Conservation (phyloP, 1,284 basidiomycete genomes). For the Uromyces viciae-fabae region DNA sequence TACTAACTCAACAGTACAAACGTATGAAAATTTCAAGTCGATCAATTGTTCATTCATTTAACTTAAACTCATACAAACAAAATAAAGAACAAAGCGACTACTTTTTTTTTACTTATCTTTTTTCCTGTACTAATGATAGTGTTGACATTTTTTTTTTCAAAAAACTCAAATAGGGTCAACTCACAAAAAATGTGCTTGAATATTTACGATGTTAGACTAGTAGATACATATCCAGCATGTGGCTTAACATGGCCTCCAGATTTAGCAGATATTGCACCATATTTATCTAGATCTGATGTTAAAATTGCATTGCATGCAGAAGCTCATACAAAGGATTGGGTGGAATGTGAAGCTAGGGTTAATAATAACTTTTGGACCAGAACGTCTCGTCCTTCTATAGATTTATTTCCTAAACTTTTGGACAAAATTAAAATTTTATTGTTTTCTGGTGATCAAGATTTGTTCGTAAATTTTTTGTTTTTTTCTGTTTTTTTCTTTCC, state of each 20-base stretch:
- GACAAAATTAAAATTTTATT: slow-evolving; percentile 77
- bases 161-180: slow-evolving; percentile 61
- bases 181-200: slow-evolving; percentile 78
- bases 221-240: slow-evolving; percentile 80
- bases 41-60: neutral
- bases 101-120: too few relatives aligned
- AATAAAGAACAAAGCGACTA: too few relatives aligned
- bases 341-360: slow-evolving; percentile 75
- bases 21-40: slow-evolving; percentile 59
- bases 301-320: slow-evolving; percentile 75
- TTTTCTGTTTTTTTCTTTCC: neutral
- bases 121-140: neutral
- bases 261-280: slow-evolving; percentile 69
- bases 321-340: slow-evolving; percentile 75
- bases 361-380: slow-evolving; percentile 64
- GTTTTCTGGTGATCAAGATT: slow-evolving; percentile 90
- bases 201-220: slow-evolving; percentile 86
- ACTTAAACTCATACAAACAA: too few relatives aligned
- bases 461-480: slow-evolving; percentile 65
- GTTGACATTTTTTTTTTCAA: neutral
- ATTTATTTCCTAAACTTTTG: slow-evolving; percentile 73
- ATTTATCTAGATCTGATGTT: slow-evolving; percentile 77
- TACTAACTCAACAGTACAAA: slow-evolving; percentile 63
- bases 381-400: slow-evolving; percentile 68
- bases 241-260: slow-evolving; percentile 99